phyloP scores from a whole-genome alignment of 2,329 filamentous ascomycete species.

The Penicillium freii region DNA sequence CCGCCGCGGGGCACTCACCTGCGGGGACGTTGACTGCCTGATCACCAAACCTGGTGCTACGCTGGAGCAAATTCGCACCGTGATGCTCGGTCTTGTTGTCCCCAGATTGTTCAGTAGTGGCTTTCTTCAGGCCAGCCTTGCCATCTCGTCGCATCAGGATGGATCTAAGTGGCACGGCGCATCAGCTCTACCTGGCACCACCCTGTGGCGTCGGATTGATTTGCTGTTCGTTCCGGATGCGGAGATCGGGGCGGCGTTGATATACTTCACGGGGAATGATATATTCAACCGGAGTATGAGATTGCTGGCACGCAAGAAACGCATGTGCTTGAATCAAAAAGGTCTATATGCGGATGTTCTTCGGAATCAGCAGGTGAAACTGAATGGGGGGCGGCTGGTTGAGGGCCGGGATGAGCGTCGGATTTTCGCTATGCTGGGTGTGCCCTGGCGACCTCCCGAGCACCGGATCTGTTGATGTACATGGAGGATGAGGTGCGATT shows the following conservation, averaged over 20 bases:
- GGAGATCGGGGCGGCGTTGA: constrained; percentile 77
- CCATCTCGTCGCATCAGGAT: constrained; percentile 53
- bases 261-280: constrained; percentile 97
- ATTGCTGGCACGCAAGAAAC: constrained; percentile 73
- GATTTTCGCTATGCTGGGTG: constrained; percentile 78
- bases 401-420: constrained; percentile 72
- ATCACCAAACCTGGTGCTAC: constrained; percentile 67
- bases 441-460: constrained; percentile 78
- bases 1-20: constrained; percentile 70
- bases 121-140: constrained; percentile 71
- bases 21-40: constrained; percentile 81
- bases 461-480: constrained; percentile 68
- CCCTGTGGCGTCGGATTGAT: constrained; percentile 77
- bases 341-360: constrained; percentile 73
- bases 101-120: constrained; percentile 56
- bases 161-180: constrained; percentile 89
- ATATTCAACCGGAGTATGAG: constrained; percentile 89
- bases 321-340: constrained; percentile 79
- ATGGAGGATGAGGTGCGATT: not conserved
- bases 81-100: constrained; percentile 64
- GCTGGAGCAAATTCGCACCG: constrained; percentile 57
- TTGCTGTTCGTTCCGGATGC: constrained; percentile 76
- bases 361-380: constrained; percentile 56
- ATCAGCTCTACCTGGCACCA: constrained; percentile 62
- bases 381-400: constrained; percentile 67